A percentile compares a stretch with the other conserved stretches of the same genome.
Evolutionary conservation across 2,329 filamentous ascomycete species (phyloP).

Genomic region (Beauveria caledonica): DNA sequence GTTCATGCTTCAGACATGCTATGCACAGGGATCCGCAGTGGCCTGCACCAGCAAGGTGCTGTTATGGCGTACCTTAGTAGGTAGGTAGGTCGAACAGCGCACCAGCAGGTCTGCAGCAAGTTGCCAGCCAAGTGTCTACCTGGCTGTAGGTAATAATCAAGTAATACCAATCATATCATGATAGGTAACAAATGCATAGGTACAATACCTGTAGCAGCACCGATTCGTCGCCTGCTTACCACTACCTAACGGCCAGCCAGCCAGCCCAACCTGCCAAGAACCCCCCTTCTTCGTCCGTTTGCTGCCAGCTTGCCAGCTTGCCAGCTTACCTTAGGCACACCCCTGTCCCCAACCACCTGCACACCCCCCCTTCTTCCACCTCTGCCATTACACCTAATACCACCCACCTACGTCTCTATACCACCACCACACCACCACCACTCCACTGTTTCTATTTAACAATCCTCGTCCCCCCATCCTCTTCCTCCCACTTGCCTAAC

Average conservation of each 20-base stretch:
- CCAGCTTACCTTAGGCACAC: neutral
- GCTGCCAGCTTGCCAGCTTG: neutral
- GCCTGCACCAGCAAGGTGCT: neutral
- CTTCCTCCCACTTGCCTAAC: constrained; percentile 15
- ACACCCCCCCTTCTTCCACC: neutral
- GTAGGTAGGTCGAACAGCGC: neutral
- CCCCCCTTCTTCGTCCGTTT: neutral
- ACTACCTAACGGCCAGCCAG: neutral
- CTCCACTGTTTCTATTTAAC: constrained; percentile 11
- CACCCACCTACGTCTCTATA: neutral
- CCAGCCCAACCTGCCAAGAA: neutral
- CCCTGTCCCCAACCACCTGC: neutral
- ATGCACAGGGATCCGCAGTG: neutral
- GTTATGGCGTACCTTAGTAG: no score
- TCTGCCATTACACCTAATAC: neutral
- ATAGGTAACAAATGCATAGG: neutral
- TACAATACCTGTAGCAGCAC: neutral
- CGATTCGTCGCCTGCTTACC: neutral
- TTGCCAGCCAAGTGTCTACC: neutral
- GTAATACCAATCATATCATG: no score
- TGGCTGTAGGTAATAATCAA: no score
- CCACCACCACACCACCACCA: neutral
- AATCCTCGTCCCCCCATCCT: constrained; percentile 12
- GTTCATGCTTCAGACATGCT: neutral
- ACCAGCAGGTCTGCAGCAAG: neutral